These are phyloP conservation scores for Dioscorea alata DNA, from an alignment of 106 monocot species.

Conservation along the genomic window DNA sequence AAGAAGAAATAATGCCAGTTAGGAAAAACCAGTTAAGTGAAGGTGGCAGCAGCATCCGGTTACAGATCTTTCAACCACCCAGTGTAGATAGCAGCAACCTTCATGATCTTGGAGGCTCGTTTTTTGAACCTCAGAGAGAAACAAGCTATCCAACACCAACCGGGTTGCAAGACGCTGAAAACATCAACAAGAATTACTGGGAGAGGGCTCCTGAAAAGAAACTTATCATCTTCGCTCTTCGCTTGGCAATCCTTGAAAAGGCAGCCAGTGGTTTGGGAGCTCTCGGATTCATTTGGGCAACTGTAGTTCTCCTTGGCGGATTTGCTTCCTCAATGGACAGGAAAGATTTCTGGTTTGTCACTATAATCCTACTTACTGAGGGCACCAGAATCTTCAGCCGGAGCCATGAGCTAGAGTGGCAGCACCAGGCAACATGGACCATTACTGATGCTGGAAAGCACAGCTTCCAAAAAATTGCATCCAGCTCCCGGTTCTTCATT, in stretches of 20 bases:
- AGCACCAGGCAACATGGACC: conserved; percentile 28
- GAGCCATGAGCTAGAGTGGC: conserved; percentile 55
- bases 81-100: neutral
- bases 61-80: neutral
- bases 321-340: conserved; percentile 18
- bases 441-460: conserved; percentile 2
- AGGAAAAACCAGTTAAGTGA: neutral
- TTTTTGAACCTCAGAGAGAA: neutral
- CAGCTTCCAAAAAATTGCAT: neutral
- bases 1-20: neutral
- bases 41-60: neutral
- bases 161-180: neutral
- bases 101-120: neutral
- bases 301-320: conserved; percentile 57
- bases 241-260: conserved; percentile 14
- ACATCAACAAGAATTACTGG: neutral
- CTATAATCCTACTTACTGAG: conserved; percentile 44
- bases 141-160: neutral
- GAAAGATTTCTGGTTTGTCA: conserved; percentile 43
- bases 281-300: conserved; percentile 60
- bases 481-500: conserved; percentile 4
- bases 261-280: conserved; percentile 30
- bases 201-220: conserved; percentile 9
- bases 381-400: conserved; percentile 51
- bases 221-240: conserved; percentile 14